Evolutionary conservation across 306 rosid species (phyloP).

Genomic region (Vigna hirtella): DNA sequence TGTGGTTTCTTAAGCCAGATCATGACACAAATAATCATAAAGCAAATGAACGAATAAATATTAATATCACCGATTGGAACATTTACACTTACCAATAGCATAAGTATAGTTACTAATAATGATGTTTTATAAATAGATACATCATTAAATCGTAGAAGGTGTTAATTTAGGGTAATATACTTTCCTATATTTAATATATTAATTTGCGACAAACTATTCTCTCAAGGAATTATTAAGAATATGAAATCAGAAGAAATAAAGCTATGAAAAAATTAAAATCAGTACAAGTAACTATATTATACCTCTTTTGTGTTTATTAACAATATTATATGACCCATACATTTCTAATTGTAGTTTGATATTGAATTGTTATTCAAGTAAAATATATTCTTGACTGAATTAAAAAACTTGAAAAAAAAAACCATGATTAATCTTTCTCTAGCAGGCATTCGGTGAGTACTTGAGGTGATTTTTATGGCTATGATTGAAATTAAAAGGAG

Average conservation of each 20-base stretch:
- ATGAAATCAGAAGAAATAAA: not conserved
- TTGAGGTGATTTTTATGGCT: not conserved
- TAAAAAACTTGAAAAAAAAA: not conserved
- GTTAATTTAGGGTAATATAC: not conserved
- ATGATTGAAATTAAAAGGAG: not conserved
- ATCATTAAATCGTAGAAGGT: not conserved
- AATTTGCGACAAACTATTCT: not conserved
- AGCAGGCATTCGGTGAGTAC: not conserved
- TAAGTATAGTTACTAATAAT: not conserved
- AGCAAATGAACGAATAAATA: too few relatives aligned
- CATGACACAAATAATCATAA: too few relatives aligned
- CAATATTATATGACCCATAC: not conserved
- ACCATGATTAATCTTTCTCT: not conserved
- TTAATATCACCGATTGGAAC: too few relatives aligned
- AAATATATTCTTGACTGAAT: not conserved
- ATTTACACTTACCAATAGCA: too few relatives aligned
- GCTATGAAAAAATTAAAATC: not conserved
- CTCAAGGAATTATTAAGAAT: too few relatives aligned
- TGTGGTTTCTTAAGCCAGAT: too few relatives aligned
- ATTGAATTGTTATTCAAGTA: not conserved
- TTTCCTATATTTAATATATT: not conserved
- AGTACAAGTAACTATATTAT: not conserved
- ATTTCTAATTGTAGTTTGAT: not conserved
- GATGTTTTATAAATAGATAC: not conserved
- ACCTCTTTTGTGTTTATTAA: not conserved